phyloP scores from a whole-genome alignment of 495 filamentous ascomycete genomes.

The Immersiella caudata region DNA sequence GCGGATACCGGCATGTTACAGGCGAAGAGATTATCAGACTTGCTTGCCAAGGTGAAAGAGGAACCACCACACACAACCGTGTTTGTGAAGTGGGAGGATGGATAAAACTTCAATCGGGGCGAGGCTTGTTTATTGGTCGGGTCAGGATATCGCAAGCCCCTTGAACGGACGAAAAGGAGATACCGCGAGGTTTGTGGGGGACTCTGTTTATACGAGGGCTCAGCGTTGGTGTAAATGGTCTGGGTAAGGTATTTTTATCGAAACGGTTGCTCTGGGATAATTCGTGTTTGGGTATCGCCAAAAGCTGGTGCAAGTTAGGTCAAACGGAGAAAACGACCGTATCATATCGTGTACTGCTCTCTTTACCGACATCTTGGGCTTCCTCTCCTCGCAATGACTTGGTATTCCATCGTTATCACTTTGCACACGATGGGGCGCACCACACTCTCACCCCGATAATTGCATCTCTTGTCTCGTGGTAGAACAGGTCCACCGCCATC shows the following conservation, averaged over 20 bases:
- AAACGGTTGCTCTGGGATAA: neutral
- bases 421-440: no score
- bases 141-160: neutral
- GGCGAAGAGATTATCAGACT: conserved; percentile 39
- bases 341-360: no score
- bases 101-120: neutral
- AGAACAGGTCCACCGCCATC: no score
- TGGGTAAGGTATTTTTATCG: neutral
- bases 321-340: no score
- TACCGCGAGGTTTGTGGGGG: neutral
- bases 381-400: no score
- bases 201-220: neutral
- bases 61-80: neutral
- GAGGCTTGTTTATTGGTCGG: no score
- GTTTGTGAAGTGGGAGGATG: conserved; percentile 7
- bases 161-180: neutral
- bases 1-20: conserved; percentile 52
- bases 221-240: neutral
- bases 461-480: no score
- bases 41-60: conserved; percentile 30
- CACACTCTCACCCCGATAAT: no score
- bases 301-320: no score
- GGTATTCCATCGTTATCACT: no score
- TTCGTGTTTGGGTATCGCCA: neutral
- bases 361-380: no score